Percentiles rank a stretch among this genome's conserved stretches.
phyloP scores from a whole-genome alignment of 192 early-diverging fungal species.

The Umbelopsis vinacea region DNA sequence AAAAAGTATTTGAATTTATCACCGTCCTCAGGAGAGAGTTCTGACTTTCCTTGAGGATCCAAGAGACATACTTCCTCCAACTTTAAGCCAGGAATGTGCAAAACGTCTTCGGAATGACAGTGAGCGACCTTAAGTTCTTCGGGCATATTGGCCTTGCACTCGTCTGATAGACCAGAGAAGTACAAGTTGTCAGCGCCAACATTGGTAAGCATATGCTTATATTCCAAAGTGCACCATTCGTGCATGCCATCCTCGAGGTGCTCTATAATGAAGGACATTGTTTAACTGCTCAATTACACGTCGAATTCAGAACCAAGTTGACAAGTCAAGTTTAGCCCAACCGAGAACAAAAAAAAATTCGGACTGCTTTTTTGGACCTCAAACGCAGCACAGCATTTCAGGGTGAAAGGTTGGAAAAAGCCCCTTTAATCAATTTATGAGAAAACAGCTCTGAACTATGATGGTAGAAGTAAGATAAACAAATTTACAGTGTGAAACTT shows the following conservation, averaged over 20 bases:
- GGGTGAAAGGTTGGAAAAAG: not conserved
- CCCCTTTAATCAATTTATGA: too few species aligned
- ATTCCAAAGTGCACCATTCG: conserved; percentile 77
- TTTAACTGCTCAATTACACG: not conserved
- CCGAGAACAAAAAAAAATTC: not conserved
- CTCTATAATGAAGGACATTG: conserved; percentile 68
- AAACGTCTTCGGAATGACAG: conserved; percentile 55
- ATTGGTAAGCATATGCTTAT: conserved; percentile 69
- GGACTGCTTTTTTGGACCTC: conserved; percentile 8
- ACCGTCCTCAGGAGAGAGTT: conserved; percentile 68
- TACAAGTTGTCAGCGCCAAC: conserved; percentile 65
- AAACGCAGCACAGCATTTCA: not conserved
- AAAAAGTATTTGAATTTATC: conserved; percentile 71
- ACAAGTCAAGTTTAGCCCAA: not conserved
- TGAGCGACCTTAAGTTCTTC: conserved; percentile 49
- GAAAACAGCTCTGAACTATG: not conserved
- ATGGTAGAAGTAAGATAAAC: not conserved
- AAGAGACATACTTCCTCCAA: conserved; percentile 68
- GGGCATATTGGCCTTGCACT: conserved; percentile 47
- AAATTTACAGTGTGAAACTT: conserved; percentile 4
- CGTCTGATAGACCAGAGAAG: conserved; percentile 60
- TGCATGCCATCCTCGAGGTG: conserved; percentile 77
- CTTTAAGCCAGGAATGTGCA: conserved; percentile 50
- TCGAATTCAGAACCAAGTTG: not conserved
- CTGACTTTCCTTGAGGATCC: conserved; percentile 64